Evolutionary conservation across 495 filamentous ascomycete genomes (phyloP).

Genomic region (Penicillium verhagenii): DNA sequence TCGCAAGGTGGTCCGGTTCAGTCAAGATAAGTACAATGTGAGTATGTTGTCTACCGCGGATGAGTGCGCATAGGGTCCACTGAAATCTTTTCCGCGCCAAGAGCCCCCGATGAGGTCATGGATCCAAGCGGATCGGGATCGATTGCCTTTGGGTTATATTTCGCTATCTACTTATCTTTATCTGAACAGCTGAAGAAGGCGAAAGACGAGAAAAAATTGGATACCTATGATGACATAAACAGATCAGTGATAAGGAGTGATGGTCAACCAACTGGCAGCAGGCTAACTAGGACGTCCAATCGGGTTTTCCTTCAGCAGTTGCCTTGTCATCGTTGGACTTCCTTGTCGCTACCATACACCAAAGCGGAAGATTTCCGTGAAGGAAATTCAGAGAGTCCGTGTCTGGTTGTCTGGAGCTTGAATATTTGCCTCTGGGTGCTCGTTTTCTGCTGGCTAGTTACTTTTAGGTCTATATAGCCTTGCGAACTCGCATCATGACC

Average conservation of each 20-base stretch:
- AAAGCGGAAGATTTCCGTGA: no score
- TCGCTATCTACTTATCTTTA: no score
- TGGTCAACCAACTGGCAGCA: no score
- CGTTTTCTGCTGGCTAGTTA: no score
- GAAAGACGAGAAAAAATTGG: no score
- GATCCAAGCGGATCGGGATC: background rate
- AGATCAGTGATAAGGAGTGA: background rate
- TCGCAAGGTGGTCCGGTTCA: background rate
- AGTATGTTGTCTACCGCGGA: background rate
- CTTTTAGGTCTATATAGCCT: no score
- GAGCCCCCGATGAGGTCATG: conserved; percentile 18
- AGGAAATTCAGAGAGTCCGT: no score
- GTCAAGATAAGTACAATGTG: background rate
- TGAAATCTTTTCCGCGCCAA: conserved; percentile 21
- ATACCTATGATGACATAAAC: background rate
- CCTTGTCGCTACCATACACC: background rate
- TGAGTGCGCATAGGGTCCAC: background rate
- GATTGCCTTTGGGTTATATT: background rate
- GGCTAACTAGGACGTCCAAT: no score
- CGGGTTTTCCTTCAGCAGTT: background rate
- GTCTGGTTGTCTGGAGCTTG: no score
- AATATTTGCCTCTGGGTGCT: no score
- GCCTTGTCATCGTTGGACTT: background rate
- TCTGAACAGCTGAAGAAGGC: background rate
- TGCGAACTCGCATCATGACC: no score